phyloP scores from a whole-genome alignment of 1,139 yeast species.

The Suhomyces yuchorum region DNA sequence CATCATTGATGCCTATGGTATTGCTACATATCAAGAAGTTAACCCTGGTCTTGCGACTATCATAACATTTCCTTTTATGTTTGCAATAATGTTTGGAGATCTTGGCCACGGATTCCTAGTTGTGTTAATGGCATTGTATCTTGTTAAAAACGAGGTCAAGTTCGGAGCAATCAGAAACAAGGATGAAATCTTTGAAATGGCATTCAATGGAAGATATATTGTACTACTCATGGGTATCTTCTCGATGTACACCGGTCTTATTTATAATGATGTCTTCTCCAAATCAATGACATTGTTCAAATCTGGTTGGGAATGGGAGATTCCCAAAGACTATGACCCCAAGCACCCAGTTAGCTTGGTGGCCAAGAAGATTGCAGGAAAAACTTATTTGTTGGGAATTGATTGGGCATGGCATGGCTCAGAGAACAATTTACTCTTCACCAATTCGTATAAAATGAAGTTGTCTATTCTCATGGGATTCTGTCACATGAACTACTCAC shows the following conservation, averaged over 20 bases:
- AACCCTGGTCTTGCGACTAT: conserved; percentile 95
- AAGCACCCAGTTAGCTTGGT: conserved; percentile 57
- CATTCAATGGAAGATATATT: conserved; percentile 88
- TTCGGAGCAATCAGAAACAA: conserved; percentile 68
- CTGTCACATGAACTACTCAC: conserved; percentile 90
- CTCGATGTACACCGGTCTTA: conserved; percentile 89
- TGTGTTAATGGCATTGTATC: conserved; percentile 65
- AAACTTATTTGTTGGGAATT: conserved; percentile 76
- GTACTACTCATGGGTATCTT: conserved; percentile 87
- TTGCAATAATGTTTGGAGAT: conserved; percentile 99
- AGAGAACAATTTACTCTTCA: conserved; percentile 84
- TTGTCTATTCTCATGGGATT: conserved; percentile 93
- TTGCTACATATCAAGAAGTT: conserved; percentile 91
- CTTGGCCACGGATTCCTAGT: conserved; percentile 91
- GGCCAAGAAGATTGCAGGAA: conserved; percentile 59
- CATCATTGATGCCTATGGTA: conserved; percentile 93
- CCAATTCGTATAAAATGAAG: conserved; percentile 96
- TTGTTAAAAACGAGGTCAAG: conserved; percentile 69
- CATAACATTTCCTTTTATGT: conserved; percentile 97
- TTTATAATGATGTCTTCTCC: conserved; percentile 92
- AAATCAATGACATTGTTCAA: conserved; percentile 82
- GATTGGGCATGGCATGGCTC: conserved; percentile 98
- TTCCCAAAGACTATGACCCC: conserved; percentile 63
- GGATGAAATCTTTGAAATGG: conserved; percentile 97
- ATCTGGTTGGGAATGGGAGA: conserved; percentile 86